Evolutionary conservation across 192 early-diverging fungal genomes (phyloP).

Genomic region (Chytriomyces confervae): DNA sequence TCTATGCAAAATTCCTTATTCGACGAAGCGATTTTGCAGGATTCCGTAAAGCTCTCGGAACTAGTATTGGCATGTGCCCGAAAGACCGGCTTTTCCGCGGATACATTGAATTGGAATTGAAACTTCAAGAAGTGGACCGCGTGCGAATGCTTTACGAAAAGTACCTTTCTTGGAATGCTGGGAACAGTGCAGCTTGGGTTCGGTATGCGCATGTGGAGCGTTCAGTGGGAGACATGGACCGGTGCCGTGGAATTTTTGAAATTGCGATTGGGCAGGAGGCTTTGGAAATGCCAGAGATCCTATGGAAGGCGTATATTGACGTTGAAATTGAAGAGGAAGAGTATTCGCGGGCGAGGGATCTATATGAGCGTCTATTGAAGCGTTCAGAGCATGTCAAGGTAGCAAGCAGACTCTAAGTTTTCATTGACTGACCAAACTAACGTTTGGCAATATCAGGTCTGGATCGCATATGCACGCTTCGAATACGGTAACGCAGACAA

Average conservation of each 20-base stretch:
- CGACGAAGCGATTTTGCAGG: conserved; percentile 71
- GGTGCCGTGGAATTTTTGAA: conserved; percentile 87
- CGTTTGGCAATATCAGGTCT: conserved; percentile 55
- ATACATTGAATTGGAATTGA: conserved; percentile 95
- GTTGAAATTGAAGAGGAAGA: conserved; percentile 88
- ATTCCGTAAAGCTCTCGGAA: conserved; percentile 83
- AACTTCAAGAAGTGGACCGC: conserved; percentile 93
- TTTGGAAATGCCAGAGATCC: conserved; percentile 96
- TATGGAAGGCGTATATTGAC: conserved; percentile 99
- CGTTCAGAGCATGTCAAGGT: conserved; percentile 94
- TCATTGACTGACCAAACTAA: conserved; percentile 16
- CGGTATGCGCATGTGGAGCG: conserved; percentile 93
- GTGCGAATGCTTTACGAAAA: conserved; percentile 89
- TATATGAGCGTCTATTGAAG: conserved; percentile 86
- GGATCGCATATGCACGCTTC: conserved; percentile 93
- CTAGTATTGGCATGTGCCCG: conserved; percentile 85
- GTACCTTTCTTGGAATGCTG: conserved; percentile 85
- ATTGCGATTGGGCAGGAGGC: conserved; percentile 86
- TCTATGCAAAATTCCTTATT: conserved; percentile 92
- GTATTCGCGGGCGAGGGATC: conserved; percentile 71
- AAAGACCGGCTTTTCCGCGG: conserved; percentile 94
- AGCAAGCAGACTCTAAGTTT: background rate
- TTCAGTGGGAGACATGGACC: conserved; percentile 83
- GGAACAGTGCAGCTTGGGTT: conserved; percentile 93
- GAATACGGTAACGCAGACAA: conserved; percentile 75